These are phyloP conservation scores for Taiozyma onychis DNA, from an alignment of 1,139 yeast genomes.

Conservation along the genomic window DNA sequence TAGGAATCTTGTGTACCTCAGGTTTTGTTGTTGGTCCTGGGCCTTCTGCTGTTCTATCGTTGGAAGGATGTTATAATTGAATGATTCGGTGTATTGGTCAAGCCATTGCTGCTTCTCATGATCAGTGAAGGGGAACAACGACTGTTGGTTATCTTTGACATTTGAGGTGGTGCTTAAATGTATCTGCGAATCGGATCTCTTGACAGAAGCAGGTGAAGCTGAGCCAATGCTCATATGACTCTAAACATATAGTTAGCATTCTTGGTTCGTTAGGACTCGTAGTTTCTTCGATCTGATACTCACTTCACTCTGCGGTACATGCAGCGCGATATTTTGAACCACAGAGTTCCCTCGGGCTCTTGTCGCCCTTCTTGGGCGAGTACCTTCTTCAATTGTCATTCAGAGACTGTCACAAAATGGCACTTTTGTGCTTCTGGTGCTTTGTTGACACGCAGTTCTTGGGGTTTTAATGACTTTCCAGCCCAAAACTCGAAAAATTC, in stretches of 20 bases:
- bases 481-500: neutral
- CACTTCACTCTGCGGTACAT: slow-evolving; percentile 24
- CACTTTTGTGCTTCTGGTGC: neutral
- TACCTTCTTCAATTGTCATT: slow-evolving; percentile 7
- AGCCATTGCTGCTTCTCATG: slow-evolving; percentile 32
- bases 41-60: slow-evolving; percentile 17
- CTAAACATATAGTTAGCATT: slow-evolving; percentile 1
- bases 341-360: slow-evolving; percentile 43
- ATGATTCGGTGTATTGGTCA: slow-evolving; percentile 29
- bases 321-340: slow-evolving; percentile 34
- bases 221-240: slow-evolving; percentile 3
- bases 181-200: slow-evolving; percentile 13
- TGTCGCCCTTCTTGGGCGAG: slow-evolving; percentile 13
- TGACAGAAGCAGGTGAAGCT: neutral
- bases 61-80: slow-evolving; percentile 35
- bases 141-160: neutral
- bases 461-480: neutral
- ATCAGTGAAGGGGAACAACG: slow-evolving; percentile 33
- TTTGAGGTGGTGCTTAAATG: neutral
- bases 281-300: slow-evolving; percentile 1
- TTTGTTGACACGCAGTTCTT: neutral
- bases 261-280: neutral
- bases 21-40: slow-evolving; percentile 28
- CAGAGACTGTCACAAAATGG: neutral
- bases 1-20: slow-evolving; percentile 35